These are phyloP conservation scores for Myriosclerotinia curreyana DNA, from an alignment of 2,329 filamentous ascomycete species.

Conservation along the genomic window DNA sequence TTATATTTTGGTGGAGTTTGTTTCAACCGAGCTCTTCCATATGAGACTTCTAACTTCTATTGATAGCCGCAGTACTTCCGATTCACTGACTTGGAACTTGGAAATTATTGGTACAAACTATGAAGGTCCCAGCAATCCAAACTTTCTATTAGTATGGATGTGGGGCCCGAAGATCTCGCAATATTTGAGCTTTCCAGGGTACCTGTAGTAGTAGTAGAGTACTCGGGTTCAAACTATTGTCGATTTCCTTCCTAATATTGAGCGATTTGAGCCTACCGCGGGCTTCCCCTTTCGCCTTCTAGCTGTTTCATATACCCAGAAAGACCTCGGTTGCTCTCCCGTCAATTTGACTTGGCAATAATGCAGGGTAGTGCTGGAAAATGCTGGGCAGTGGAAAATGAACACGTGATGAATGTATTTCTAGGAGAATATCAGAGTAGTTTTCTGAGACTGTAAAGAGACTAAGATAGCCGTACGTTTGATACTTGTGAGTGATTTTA, in stretches of 20 bases:
- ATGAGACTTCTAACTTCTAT: not conserved
- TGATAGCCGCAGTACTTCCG: not conserved
- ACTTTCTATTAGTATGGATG: not conserved
- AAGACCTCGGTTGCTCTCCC: not conserved
- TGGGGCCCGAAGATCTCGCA: not conserved
- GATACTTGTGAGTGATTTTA: not conserved
- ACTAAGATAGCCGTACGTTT: not conserved
- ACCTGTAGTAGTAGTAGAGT: not conserved
- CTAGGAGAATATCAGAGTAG: not conserved
- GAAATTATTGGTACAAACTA: not conserved
- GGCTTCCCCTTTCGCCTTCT: not conserved
- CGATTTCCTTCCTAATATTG: not conserved
- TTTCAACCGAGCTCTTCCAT: not conserved
- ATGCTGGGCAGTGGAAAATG: constrained; percentile 3
- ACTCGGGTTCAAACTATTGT: too few species aligned
- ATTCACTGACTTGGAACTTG: not conserved
- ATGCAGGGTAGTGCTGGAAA: not conserved
- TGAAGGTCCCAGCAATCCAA: not conserved
- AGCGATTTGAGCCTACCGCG: not conserved
- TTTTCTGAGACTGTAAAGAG: not conserved
- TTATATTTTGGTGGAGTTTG: not conserved
- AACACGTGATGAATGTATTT: not conserved
- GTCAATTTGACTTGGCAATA: not conserved
- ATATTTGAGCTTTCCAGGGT: not conserved
- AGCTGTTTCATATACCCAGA: not conserved